Evolutionary conservation across 2,329 filamentous ascomycete genomes (phyloP).

Genomic region (Penicillium sp.): DNA sequence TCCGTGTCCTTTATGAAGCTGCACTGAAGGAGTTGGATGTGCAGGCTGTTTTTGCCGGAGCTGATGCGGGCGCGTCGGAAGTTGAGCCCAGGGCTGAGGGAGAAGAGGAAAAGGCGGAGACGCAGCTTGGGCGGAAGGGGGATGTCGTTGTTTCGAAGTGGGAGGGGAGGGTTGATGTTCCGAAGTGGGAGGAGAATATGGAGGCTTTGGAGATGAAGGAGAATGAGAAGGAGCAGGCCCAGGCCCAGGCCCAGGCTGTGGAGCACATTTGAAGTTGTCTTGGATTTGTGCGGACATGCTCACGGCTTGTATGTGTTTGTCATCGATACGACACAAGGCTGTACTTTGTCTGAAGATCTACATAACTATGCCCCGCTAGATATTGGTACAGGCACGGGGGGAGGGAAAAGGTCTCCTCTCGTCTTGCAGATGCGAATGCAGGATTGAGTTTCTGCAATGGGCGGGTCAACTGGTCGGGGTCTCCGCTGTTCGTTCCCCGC

Average conservation of each 20-base stretch:
- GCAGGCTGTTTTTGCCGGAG: slow-evolving; percentile 59
- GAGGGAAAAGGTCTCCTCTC: not conserved
- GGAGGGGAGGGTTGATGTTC: slow-evolving; percentile 33
- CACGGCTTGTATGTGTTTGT: not conserved
- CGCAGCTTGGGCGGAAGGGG: slow-evolving; percentile 27
- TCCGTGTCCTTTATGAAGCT: slow-evolving; percentile 34
- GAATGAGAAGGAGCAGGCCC: slow-evolving; percentile 4
- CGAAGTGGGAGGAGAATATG: slow-evolving; percentile 41
- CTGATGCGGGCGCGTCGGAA: slow-evolving; percentile 30
- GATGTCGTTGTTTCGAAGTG: slow-evolving; percentile 30
- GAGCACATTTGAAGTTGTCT: slow-evolving; percentile 25
- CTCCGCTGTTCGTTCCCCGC: slow-evolving; percentile 9
- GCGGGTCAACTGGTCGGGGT: not conserved
- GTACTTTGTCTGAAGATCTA: not conserved
- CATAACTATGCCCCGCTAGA: not conserved
- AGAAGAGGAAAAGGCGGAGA: slow-evolving; percentile 29
- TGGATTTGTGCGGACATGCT: not conserved
- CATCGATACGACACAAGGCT: not conserved
- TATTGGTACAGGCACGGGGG: not conserved
- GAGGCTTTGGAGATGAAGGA: slow-evolving; percentile 37
- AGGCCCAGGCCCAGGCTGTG: slow-evolving; percentile 1
- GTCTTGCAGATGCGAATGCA: not conserved
- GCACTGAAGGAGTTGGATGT: slow-evolving; percentile 62
- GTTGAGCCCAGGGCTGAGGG: not conserved
- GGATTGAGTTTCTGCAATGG: not conserved